Evolutionary conservation across 2,329 filamentous ascomycete genomes (phyloP).

Genomic region (Hortaea werneckii): DNA sequence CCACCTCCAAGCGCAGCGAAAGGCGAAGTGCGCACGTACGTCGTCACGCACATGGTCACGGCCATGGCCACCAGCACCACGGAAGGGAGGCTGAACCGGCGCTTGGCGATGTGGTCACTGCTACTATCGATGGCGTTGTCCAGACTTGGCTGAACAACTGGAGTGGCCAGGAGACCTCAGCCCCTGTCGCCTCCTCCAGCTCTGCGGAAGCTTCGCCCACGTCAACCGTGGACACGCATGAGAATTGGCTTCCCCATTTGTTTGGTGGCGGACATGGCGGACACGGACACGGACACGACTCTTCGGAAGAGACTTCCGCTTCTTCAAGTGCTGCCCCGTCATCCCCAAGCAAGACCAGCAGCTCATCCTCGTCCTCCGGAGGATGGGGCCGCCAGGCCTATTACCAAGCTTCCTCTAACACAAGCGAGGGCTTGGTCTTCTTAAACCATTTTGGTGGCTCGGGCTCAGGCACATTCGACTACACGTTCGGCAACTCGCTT

Average conservation of each 20-base stretch:
- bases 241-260: not conserved
- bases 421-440: conserved; percentile 46
- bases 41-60: conserved; percentile 32
- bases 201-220: conserved; percentile 1
- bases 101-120: conserved; percentile 42
- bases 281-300: not conserved
- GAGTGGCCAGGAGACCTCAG: conserved; percentile 24
- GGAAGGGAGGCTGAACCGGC: conserved; percentile 31
- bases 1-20: conserved; percentile 27
- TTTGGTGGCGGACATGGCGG: too few relatives aligned
- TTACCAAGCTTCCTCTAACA: conserved; percentile 27
- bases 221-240: not conserved
- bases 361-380: conserved; percentile 15
- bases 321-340: conserved; percentile 7
- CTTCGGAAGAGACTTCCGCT: not conserved
- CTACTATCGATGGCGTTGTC: conserved; percentile 48
- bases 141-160: conserved; percentile 52
- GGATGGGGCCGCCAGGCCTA: conserved; percentile 27
- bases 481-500: conserved; percentile 47
- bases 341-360: conserved; percentile 12
- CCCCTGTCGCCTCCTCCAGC: conserved; percentile 1
- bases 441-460: conserved; percentile 48
- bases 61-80: conserved; percentile 40
- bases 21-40: conserved; percentile 16
- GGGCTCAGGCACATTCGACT: conserved; percentile 46